Conservation (phyloP, 192 early-diverging fungal genomes). For the Borealophlyctis nickersoniae region DNA sequence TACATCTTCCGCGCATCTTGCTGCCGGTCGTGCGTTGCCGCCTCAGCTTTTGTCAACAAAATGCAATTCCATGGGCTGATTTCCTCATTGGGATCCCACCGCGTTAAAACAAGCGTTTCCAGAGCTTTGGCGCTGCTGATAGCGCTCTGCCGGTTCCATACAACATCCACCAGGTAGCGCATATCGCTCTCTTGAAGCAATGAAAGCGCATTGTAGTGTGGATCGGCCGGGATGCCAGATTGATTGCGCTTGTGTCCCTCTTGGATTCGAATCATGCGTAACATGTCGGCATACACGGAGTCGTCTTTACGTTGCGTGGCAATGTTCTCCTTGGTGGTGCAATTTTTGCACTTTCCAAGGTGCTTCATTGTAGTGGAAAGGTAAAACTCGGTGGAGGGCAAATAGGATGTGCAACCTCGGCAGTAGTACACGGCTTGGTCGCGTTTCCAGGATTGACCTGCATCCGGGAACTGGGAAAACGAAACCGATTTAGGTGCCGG, state of each 20-base stretch:
- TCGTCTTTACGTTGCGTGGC: slow-evolving; percentile 52
- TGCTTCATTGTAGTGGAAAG: slow-evolving; percentile 55
- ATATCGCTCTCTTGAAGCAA: slow-evolving; percentile 56
- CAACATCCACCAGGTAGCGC: slow-evolving; percentile 49
- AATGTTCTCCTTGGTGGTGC: slow-evolving; percentile 46
- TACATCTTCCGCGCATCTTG: slow-evolving; percentile 36
- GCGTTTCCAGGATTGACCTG: slow-evolving; percentile 49
- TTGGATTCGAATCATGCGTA: slow-evolving; percentile 41
- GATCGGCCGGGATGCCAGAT: slow-evolving; percentile 14
- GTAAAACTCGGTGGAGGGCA: slow-evolving; percentile 59
- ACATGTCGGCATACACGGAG: slow-evolving; percentile 46
- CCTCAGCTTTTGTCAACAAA: slow-evolving; percentile 51
- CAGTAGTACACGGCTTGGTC: slow-evolving; percentile 59
- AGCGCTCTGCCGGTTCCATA: slow-evolving; percentile 53
- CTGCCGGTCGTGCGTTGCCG: slow-evolving; percentile 49
- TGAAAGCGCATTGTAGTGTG: slow-evolving; percentile 45
- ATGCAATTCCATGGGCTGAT: slow-evolving; percentile 57
- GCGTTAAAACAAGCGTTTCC: slow-evolving; percentile 44
- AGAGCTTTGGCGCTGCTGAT: slow-evolving; percentile 38
- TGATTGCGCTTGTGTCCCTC: slow-evolving; percentile 31
- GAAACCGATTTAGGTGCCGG: slow-evolving; percentile 5
- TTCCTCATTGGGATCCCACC: slow-evolving; percentile 47
- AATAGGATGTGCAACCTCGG: slow-evolving; percentile 52
- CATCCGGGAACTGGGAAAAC: slow-evolving; percentile 42
- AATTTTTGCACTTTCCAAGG: slow-evolving; percentile 53